A percentile compares a stretch with the other conserved stretches of the same genome.
Conservation (phyloP, 345 rosid species). For the Clausena lansium region DNA sequence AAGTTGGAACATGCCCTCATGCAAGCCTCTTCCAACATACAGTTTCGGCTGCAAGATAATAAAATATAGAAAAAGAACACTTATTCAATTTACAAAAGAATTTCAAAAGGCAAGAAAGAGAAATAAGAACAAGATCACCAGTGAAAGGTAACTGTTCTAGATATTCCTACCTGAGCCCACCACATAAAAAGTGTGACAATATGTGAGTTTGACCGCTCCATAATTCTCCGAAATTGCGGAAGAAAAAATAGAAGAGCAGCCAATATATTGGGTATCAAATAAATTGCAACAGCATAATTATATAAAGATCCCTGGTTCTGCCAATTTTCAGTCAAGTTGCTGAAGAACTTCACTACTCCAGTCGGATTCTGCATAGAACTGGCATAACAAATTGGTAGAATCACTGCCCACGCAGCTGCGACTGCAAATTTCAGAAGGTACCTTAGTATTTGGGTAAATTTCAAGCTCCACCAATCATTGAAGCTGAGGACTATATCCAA, state of each 20-base stretch:
- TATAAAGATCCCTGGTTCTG: conserved; percentile 52
- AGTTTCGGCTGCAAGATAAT: conserved; percentile 69
- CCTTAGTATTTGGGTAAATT: conserved; percentile 69
- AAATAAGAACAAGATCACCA: neutral
- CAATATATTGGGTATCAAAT: conserved; percentile 70
- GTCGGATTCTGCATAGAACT: conserved; percentile 71
- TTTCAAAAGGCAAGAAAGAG: neutral
- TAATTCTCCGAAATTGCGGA: conserved; percentile 68
- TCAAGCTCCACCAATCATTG: conserved; percentile 85
- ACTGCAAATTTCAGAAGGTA: conserved; percentile 70
- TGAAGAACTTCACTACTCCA: conserved; percentile 66
- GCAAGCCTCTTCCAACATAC: conserved; percentile 97
- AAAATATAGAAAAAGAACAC: neutral
- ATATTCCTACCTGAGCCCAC: conserved; percentile 94
- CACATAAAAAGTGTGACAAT: conserved; percentile 79
- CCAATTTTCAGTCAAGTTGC: conserved; percentile 66
- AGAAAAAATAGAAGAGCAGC: conserved; percentile 70
- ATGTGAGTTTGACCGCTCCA: conserved; percentile 86
- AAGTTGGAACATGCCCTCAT: conserved; percentile 81
- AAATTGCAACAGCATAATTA: conserved; percentile 73
- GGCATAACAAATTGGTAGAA: conserved; percentile 76
- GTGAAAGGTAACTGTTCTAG: neutral
- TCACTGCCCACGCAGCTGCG: conserved; percentile 84
- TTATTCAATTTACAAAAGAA: conserved; percentile 4
- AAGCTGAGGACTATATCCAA: conserved; percentile 81